A percentile compares a stretch with the other conserved stretches of the same genome.
phyloP scores from a whole-genome alignment of 805 yeast genomes.

The Saccharomycopsis amapae region DNA sequence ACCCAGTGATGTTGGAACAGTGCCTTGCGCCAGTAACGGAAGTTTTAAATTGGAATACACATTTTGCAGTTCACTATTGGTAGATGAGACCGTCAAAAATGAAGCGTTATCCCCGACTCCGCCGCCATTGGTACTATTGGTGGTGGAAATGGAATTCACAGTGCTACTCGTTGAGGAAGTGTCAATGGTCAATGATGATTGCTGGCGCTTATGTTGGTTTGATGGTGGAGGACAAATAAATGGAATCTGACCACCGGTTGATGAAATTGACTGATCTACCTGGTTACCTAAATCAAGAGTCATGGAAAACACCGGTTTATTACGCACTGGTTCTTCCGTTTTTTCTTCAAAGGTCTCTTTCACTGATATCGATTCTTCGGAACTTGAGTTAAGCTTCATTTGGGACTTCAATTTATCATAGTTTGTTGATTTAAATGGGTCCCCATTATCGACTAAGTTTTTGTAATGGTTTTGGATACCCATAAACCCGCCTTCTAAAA shows the following conservation, averaged over 20 bases:
- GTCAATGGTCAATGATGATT: conserved; percentile 8
- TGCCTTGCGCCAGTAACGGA: neutral
- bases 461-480: conserved; percentile 30
- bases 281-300: no score
- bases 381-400: no score
- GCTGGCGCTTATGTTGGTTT: neutral
- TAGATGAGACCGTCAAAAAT: no score
- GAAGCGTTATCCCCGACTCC: neutral
- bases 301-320: no score
- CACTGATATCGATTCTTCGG: no score
- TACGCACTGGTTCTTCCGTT: no score
- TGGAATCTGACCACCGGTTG: neutral
- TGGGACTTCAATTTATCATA: no score
- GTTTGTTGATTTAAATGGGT: conserved; percentile 16
- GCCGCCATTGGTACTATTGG: neutral
- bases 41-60: no score
- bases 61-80: no score
- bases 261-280: no score
- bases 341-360: no score
- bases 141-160: neutral
- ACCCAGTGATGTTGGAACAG: conserved; percentile 10
- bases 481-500: conserved; percentile 38
- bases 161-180: no score
- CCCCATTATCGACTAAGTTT: conserved; percentile 23
- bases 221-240: neutral